Evolutionary conservation across 2,329 filamentous ascomycete genomes (phyloP).

Genomic region (Alternaria rosae): DNA sequence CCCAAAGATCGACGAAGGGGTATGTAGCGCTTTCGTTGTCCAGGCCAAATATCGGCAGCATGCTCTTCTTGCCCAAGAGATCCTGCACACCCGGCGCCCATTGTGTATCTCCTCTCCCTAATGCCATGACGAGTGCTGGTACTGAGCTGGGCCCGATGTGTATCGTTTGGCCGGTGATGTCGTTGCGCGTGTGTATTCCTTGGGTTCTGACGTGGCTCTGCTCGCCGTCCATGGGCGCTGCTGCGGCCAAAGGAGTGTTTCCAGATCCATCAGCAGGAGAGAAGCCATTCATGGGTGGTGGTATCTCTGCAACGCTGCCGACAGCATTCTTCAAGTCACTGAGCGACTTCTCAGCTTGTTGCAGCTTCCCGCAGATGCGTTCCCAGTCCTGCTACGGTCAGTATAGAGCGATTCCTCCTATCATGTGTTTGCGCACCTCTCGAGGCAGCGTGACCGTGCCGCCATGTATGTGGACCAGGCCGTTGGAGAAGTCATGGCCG

Average conservation of each 20-base stretch:
- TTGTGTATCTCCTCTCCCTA: slow-evolving; percentile 55
- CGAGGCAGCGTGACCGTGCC: slow-evolving; percentile 51
- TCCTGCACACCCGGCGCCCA: slow-evolving; percentile 63
- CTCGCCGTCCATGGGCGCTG: slow-evolving; percentile 47
- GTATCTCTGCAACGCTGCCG: slow-evolving; percentile 47
- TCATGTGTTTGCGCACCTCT: slow-evolving; percentile 34
- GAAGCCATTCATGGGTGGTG: slow-evolving; percentile 44
- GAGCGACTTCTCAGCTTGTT: slow-evolving; percentile 57
- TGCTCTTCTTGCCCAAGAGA: slow-evolving; percentile 64
- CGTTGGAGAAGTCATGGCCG: slow-evolving; percentile 49
- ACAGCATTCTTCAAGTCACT: slow-evolving; percentile 54
- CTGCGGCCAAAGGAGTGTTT: slow-evolving; percentile 45
- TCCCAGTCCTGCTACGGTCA: slow-evolving; percentile 54
- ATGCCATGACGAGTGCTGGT: slow-evolving; percentile 64
- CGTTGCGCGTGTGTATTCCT: slow-evolving; percentile 68
- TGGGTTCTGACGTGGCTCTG: slow-evolving; percentile 57
- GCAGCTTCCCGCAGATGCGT: slow-evolving; percentile 57
- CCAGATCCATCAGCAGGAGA: slow-evolving; percentile 37
- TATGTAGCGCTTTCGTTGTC: slow-evolving; percentile 71
- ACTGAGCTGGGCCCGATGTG: slow-evolving; percentile 69
- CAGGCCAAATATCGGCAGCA: slow-evolving; percentile 68
- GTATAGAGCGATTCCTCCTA: neutral
- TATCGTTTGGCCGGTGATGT: slow-evolving; percentile 66
- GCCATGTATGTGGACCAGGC: slow-evolving; percentile 49
- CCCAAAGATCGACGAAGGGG: slow-evolving; percentile 71